Base-by-base conservation (phyloP, 2,329 filamentous ascomycete species). In the Penicillium sp. region DNA sequence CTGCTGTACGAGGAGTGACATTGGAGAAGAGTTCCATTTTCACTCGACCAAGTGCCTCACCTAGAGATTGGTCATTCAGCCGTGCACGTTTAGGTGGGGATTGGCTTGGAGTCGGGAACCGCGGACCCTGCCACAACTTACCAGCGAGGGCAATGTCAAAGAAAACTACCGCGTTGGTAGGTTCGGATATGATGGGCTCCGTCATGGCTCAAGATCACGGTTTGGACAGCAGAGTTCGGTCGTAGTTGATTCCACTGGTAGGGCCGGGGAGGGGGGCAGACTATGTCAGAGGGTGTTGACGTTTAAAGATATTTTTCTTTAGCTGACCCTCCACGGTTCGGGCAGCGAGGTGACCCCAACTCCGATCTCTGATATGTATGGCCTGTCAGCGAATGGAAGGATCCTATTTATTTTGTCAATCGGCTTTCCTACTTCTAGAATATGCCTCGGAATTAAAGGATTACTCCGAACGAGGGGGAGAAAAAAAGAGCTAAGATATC, bases 1-100 rank as follows among this genome's bases (percentile, higher is more conserved):
- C 93, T 19, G 89, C 87, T 7, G 93, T 97, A 58, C 83, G 84
- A 49, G 90, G 89, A 0, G 88, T 86, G 15, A 85, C 75, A 68
- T 94, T 79, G 46, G 83, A 81, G 74, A 93, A 96, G 47, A 98
- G 80, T 69, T 96, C 87, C 65, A 95, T 89, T 52, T 86, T 90
- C 59, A 95, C 81, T 42, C 89, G 83, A 48, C 90, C 90, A 11
- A 95, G 78, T 2, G 87, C 83, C 60, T 94, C 87, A 46, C 89
- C 89, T 93, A 52, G 7, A 29, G 14, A 17, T 20, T n/a, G 17
- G 8, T 16, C 17, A 18, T 32, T 26, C 29, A n/a, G 18, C 18
- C 10, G 4, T n/a, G n/a, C n/a, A 17, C 36, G 11, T 27, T 4
- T n/a, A 27, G 5, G 25, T 27, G 14, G 25, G 25, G 11, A 7